Evolutionary conservation across 2,329 filamentous ascomycete genomes (phyloP), one percentile per base, ranked within the genome.

Genomic region (Talaromyces sp.): DNA sequence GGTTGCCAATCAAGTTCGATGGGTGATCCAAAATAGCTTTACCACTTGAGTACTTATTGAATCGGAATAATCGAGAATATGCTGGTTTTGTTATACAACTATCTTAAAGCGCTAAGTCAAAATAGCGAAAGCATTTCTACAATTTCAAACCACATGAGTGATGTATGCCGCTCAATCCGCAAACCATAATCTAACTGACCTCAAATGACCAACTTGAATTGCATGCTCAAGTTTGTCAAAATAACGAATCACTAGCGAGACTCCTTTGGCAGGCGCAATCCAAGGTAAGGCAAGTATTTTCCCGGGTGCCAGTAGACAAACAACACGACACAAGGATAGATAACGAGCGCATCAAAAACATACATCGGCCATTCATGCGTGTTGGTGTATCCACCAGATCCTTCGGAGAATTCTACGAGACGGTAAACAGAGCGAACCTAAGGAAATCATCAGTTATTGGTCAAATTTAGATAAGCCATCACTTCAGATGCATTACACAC

Each of bases 391-490:
- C 75, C 77, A 6, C 66, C 61, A 1, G 63, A 55, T 11, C 76
- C 77, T 64, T 72, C 65, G 2, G 68, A 68, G 53, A 79, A 82
- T 65, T 82, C 80, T 9, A 81, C 63, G 3, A 80, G 68, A 44
- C 80, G 75, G 53, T 76, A 80, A 13, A 80, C 52, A 8, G 75
- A 78, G 11, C 80, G 71, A 7, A 77, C 61, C 60, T 67, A 19
- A 13, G 42, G 36, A 37, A 29, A 22, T 13, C 2, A 27, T 20
- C 4, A 30, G 13, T 13, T 33, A 17, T 6, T 6, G 13, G 17
- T 16, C 14, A 19, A 35, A 39, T n/a, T 16, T 4, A 20, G 14
- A 14, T 14, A n/a, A n/a, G n/a, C n/a, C n/a, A n/a, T n/a, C n/a
- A n/a, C n/a, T n/a, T n/a, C n/a, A n/a, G n/a, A n/a, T n/a, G n/a